Percentiles rank a stretch among this genome's conserved stretches.
Evolutionary conservation across 2,329 filamentous ascomycete genomes (phyloP).

Genomic region (Westerdykella sp.): DNA sequence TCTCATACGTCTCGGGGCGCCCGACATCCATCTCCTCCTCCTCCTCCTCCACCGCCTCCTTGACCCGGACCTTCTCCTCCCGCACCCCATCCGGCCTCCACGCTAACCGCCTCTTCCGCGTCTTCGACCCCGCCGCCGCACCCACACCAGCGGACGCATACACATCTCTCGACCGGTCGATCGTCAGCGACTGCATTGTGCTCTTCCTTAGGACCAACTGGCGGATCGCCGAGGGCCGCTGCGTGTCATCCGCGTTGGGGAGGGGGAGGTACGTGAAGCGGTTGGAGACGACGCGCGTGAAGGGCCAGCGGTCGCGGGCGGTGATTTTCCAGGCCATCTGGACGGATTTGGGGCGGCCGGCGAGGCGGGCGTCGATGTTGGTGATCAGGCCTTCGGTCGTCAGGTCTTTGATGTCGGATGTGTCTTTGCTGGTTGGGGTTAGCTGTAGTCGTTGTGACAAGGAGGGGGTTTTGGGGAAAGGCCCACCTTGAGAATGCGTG

Average conservation of each 20-base stretch:
- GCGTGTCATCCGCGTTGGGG: conserved; percentile 21
- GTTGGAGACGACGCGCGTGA: conserved; percentile 52
- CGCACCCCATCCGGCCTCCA: conserved; percentile 4
- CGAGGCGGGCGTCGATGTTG: conserved; percentile 50
- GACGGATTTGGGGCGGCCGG: conserved; percentile 44
- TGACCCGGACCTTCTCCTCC: conserved; percentile 1
- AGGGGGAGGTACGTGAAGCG: conserved; percentile 46
- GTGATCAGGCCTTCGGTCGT: neutral
- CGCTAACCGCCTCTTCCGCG: conserved; percentile 20
- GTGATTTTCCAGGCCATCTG: conserved; percentile 41
- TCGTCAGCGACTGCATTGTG: conserved; percentile 13
- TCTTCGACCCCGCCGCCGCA: neutral
- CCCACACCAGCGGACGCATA: too few species aligned
- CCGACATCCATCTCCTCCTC: conserved; percentile 4
- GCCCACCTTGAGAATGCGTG: too few species aligned
- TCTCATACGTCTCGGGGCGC: conserved; percentile 29
- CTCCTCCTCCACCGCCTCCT: conserved; percentile 3
- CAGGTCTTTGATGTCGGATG: neutral
- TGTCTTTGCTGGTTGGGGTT: neutral
- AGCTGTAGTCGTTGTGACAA: neutral
- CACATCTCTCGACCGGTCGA: neutral
- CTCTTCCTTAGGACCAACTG: conserved; percentile 20
- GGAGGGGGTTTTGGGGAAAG: neutral
- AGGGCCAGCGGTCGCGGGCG: conserved; percentile 15
- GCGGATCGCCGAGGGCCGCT: conserved; percentile 5